Evolutionary conservation across 192 early-diverging fungal genomes (phyloP).

Genomic region (Backusella australiensis): DNA sequence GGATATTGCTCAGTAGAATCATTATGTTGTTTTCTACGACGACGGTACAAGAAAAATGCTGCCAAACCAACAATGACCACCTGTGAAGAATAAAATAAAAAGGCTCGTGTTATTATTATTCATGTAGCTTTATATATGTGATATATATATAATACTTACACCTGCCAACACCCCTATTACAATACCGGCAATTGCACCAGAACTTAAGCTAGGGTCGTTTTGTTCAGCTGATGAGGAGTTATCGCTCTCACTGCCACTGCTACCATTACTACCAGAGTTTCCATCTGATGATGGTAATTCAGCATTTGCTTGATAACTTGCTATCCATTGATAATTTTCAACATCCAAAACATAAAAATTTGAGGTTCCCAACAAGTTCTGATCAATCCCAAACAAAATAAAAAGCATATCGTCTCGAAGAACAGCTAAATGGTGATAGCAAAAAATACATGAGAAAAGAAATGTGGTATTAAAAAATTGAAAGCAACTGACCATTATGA

Average conservation of each 20-base stretch:
- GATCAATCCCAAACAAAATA: slow-evolving; percentile 6
- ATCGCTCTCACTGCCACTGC: background rate
- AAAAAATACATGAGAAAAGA: background rate
- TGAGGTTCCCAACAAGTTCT: background rate
- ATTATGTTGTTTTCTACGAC: background rate
- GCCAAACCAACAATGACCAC: background rate
- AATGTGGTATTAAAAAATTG: background rate
- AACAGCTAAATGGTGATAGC: background rate
- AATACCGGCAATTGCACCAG: slow-evolving; percentile 4
- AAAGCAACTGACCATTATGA: background rate
- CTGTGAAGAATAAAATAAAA: background rate
- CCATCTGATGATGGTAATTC: background rate
- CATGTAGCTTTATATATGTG: background rate
- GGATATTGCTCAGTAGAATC: background rate
- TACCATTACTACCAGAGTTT: background rate
- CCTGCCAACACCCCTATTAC: background rate
- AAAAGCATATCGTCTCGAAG: background rate
- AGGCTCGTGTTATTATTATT: background rate
- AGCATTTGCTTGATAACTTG: background rate
- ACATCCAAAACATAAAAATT: background rate
- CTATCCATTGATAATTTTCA: background rate
- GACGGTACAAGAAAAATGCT: background rate
- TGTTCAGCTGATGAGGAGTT: background rate
- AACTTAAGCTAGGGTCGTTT: background rate
- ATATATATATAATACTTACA: background rate